Evolutionary conservation across 345 rosid genomes (phyloP), one percentile per base, ranked within the genome.

Genomic region (Corymbia maculata): DNA sequence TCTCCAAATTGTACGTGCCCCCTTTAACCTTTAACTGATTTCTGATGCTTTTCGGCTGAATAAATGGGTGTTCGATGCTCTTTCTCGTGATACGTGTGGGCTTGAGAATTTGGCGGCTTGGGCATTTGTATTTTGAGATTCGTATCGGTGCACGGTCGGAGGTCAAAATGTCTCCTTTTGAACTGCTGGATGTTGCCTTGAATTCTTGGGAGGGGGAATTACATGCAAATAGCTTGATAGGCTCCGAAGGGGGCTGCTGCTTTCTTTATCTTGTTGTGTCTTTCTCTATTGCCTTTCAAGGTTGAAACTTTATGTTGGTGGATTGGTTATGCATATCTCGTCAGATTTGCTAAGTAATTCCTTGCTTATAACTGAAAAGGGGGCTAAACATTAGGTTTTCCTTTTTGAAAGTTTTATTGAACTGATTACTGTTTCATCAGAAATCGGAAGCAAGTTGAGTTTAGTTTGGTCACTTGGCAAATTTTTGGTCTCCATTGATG

Each of bases 1-100:
- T 97, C 87, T 94, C 92, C 91, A 91, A 95, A 91, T 91, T 97
- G 99, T 98, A 89, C 36, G 95, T 86, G 49, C 49, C 66, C 32
- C n/a, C n/a, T n/a, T n/a, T n/a, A n/a, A n/a, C n/a, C 42, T 36
- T 36, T 36, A 36, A 36, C 42, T 36, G 42, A 17, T 51, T 47
- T 13, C 17, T 28, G 44, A 32, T 87, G 68, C 66, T 53, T 53
- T 1, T 86, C 16, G n/a, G 42, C 61, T 53, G 47, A 52, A 13
- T 9, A 36, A 36, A 11, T 51, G 13, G 22, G 87, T 22, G 44
- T 1, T 75, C 44, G 84, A 6, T 75, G 84, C 49, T 19, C 84
- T 75, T 42, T 19, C 13, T 42, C 24, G 42, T 42, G 82, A 9
- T 1, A 21, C 80, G 45, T 5, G 82, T 12, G 47, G 32, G 30